phyloP scores from a whole-genome alignment of 108 stramenopile genomes.

The Pseudonitzschia pungens region DNA sequence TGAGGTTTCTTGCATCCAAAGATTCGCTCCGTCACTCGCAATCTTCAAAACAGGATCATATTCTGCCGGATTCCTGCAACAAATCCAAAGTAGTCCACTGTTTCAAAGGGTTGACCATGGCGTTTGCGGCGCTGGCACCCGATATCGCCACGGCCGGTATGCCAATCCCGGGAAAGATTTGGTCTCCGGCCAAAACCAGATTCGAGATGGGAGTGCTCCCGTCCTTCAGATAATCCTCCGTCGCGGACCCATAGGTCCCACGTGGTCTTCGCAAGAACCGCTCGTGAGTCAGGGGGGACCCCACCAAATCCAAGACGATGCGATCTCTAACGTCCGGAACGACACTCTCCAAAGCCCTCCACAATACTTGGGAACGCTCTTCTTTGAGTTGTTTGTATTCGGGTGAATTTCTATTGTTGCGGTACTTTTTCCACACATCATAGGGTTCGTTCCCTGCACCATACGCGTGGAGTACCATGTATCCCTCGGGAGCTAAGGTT shows the following conservation, averaged over 20 bases:
- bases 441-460: constrained; percentile 92
- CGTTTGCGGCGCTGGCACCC: constrained; percentile 88
- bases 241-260: constrained; percentile 88
- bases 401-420: constrained; percentile 33
- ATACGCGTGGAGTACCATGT: constrained; percentile 89
- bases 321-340: constrained; percentile 86
- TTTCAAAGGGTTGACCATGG: constrained; percentile 53
- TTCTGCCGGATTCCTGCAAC: constrained; percentile 23
- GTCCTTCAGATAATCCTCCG: constrained; percentile 81
- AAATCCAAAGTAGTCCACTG: constrained; percentile 68
- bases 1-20: no score
- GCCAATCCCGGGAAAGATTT: constrained; percentile 85
- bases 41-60: background rate
- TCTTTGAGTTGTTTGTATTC: constrained; percentile 79
- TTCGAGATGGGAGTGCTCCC: constrained; percentile 71
- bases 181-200: constrained; percentile 73
- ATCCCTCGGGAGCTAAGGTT: constrained; percentile 81
- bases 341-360: constrained; percentile 87
- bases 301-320: constrained; percentile 72
- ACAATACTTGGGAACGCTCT: constrained; percentile 75
- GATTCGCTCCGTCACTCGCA: background rate
- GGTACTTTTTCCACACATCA: constrained; percentile 73
- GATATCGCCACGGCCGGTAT: constrained; percentile 81
- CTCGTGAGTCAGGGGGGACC: constrained; percentile 91
- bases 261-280: constrained; percentile 75